Base-by-base conservation (phyloP, 1,284 basidiomycete genomes). In the Boletellus deceptivus region DNA sequence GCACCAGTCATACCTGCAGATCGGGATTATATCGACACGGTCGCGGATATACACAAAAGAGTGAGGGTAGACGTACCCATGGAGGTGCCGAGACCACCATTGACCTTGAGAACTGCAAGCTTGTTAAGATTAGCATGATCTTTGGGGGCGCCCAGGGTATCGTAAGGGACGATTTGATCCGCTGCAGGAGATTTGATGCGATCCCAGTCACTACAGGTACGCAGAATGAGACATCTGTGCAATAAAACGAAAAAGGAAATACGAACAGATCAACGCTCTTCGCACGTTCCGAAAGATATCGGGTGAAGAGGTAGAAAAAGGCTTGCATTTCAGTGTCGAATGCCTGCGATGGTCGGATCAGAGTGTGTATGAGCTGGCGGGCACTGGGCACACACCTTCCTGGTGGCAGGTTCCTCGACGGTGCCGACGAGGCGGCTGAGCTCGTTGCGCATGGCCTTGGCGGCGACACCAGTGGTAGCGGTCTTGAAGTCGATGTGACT, bases 281-380 rank as follows among this genome's bases (percentile, higher is more conserved):
- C 49, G 97, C 96, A 62, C 93, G 91, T 72, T 98, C 94, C 25
- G 89, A 77, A 62, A 99, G 86, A 76, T 96, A 99, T 59, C 97
- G 91, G 69, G 94, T 98, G 80, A 99, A 99, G 67, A 99, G 91
- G 70, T 89, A 89, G 83, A 98, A 99, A 81, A 99, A 99, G 55
- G 90, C 88, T 68, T 96, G 90, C 97, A 99, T 99, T 77, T 99
- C 94, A 41, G 87, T 89, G 71, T 98, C 93, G 74, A 99, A 98
- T 17, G 89, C 89, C 92, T 96, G 50, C 49, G 49, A 48, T 34
- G 33, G 7, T 2, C 7, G n/a, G 43, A 56, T 67, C 43, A 54
- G 46, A 16, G 50, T 43, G 27, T 46, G 47, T 39, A 44, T 18
- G 49, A 35, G 8, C 22, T 31, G 43, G 42, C 4, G 48, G 25